These are phyloP conservation scores for Heterobasidion irregulare DNA, from an alignment of 1,284 basidiomycete species.

Conservation along the genomic window DNA sequence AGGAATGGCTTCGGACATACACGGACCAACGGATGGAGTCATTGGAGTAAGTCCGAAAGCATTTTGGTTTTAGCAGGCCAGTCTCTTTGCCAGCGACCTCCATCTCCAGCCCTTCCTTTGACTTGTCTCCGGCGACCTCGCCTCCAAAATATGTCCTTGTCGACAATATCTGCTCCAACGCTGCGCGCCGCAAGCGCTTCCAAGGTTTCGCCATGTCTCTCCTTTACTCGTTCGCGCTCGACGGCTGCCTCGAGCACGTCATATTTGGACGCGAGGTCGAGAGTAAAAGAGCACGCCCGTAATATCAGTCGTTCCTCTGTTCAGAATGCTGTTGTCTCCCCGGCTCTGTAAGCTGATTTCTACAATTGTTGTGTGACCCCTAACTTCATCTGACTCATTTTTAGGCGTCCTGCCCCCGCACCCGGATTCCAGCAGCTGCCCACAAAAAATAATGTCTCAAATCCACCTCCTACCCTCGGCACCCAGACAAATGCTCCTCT, in stretches of 20 bases:
- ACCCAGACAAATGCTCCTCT: slow-evolving; percentile 41
- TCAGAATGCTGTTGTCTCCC: slow-evolving; percentile 46
- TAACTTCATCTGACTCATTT: slow-evolving; percentile 7
- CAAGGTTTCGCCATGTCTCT: slow-evolving; percentile 28
- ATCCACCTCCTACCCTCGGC: slow-evolving; percentile 33
- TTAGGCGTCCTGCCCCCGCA: slow-evolving; percentile 57
- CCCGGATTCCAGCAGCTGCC: slow-evolving; percentile 64
- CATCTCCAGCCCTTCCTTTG: neutral
- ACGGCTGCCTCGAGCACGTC: slow-evolving; percentile 37
- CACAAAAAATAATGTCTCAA: slow-evolving; percentile 39
- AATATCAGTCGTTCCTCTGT: slow-evolving; percentile 62
- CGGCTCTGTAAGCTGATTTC: slow-evolving; percentile 39
- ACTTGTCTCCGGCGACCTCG: slow-evolving; percentile 3
- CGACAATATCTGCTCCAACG: slow-evolving; percentile 15
- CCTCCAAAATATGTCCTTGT: slow-evolving; percentile 20
- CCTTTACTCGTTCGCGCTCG: slow-evolving; percentile 43
- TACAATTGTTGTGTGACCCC: neutral
- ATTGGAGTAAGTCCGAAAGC: slow-evolving; percentile 4
- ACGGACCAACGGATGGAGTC: neutral
- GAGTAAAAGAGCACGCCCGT: slow-evolving; percentile 60
- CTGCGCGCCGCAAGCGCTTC: slow-evolving; percentile 37
- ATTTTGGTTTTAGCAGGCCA: neutral
- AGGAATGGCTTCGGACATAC: slow-evolving; percentile 5
- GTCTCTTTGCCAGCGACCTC: neutral
- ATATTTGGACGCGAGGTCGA: slow-evolving; percentile 62